These are phyloP conservation scores for Arctium minus DNA, from an alignment of 129 eudicot species.

Conservation along the genomic window DNA sequence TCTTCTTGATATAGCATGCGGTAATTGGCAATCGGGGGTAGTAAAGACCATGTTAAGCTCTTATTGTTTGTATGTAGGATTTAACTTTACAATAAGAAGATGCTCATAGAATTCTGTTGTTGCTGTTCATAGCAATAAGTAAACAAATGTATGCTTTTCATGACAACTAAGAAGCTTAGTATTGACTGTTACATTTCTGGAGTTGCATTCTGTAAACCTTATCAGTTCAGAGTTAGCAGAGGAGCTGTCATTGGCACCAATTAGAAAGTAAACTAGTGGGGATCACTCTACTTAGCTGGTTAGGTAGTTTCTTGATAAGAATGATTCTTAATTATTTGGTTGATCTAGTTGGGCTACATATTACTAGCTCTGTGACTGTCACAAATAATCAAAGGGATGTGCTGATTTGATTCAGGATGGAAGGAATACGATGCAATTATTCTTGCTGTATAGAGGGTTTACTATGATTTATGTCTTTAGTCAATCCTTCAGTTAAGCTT, in stretches of 20 bases:
- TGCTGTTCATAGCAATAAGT: not conserved
- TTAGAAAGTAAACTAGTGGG: not conserved
- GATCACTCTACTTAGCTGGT: not conserved
- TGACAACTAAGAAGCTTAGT: not conserved
- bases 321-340: not conserved
- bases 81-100: not conserved
- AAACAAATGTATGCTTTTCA: not conserved
- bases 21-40: not conserved
- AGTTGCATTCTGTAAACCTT: not conserved
- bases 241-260: not conserved
- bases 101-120: not conserved
- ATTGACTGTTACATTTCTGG: slow-evolving; percentile 1
- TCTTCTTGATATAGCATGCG: not conserved
- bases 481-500: slow-evolving; percentile 1
- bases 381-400: not conserved
- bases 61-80: not conserved
- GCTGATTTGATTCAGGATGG: slow-evolving; percentile 7
- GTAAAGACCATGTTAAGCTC: not conserved
- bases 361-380: not conserved
- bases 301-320: slow-evolving; percentile 5
- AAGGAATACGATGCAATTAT: not conserved
- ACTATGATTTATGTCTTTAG: not conserved
- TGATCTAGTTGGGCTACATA: slow-evolving; percentile 5
- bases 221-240: not conserved
- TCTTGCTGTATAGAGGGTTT: not conserved